Base-by-base conservation (phyloP, 2,329 filamentous ascomycete genomes). In the Neofusicoccum ribis region DNA sequence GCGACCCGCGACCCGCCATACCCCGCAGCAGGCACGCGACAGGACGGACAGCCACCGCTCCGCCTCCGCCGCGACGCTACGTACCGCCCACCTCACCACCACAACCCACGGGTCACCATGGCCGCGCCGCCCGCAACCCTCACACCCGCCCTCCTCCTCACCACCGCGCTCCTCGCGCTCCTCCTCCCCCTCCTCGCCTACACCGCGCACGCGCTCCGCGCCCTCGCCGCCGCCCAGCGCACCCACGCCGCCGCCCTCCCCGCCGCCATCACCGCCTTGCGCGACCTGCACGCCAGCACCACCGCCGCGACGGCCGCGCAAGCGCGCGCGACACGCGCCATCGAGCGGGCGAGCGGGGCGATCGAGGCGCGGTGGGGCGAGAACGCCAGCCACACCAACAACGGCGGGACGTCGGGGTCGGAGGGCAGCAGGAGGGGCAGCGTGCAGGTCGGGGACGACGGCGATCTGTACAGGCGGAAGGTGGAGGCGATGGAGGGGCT, bases 241-340 rank as follows among this genome's bases (percentile, higher is more conserved):
- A 23, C 60, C 47, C 44, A 44, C 49, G 66, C 66, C 52, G 12
- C 63, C 39, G 60, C 54, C n/a, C 66, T 66, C 43, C 9, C 49
- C 70, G 8, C 58, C 56, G 36, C 72, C 70, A 14, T 67, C 69
- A 34, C 52, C 61, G 17, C 65, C 64, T 43, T 47, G 47, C 37
- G 41, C 43, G 11, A 51, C 39, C 67, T 46, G 11, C 65, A 61
- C 20, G 34, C 65, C 54, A 31, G 27, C 54, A 67, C 68, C 34
- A n/a, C 63, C 44, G 51, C 59, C 11, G 65, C 66, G 23, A 23
- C 56, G 70, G 5, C 47, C 36, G 52, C 72, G 69, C 67, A 69
- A 58, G 75, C 76, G 20, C 37, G 17, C n/a, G 37, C 15, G 4
- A 44, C 54, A 3, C 15, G 54, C 7, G 54, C 41, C 4, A 20